Conservation (phyloP, 2,329 filamentous ascomycete species). For the Alternaria metachromatica region DNA sequence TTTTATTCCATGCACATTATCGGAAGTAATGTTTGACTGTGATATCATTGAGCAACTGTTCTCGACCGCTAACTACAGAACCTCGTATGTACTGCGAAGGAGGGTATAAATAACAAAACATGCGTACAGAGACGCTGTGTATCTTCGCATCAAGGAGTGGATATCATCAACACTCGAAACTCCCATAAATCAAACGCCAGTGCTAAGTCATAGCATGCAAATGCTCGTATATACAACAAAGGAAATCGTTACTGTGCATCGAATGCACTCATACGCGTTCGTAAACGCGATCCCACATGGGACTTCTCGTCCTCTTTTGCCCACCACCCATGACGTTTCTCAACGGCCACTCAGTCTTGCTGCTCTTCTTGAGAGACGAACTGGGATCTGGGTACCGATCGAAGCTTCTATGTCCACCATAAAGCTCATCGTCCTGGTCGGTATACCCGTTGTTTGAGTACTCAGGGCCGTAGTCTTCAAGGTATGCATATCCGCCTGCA, state of each 20-base stretch:
- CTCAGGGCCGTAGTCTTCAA: constrained; percentile 44
- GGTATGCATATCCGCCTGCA: constrained; percentile 31
- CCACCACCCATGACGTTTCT: constrained; percentile 25
- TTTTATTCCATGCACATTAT: constrained; percentile 15
- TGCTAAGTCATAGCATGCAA: constrained; percentile 2
- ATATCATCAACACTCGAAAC: constrained; percentile 4
- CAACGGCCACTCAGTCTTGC: constrained; percentile 43
- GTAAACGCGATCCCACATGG: constrained; percentile 44
- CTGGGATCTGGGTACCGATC: constrained; percentile 33
- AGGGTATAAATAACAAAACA: constrained; percentile 2
- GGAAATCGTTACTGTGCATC: constrained; percentile 13
- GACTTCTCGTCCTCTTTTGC: constrained; percentile 31
- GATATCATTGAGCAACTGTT: background rate
- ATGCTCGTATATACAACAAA: constrained; percentile 21
- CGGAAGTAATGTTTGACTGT: background rate
- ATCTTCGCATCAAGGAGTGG: constrained; percentile 5
- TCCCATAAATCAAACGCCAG: background rate
- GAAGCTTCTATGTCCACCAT: constrained; percentile 38
- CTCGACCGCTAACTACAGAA: background rate
- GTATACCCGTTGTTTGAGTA: constrained; percentile 16
- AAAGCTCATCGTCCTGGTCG: constrained; percentile 37
- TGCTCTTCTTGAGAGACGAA: constrained; percentile 17
- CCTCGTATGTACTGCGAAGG: background rate
- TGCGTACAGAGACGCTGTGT: constrained; percentile 2
- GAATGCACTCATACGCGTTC: constrained; percentile 25